Evolutionary conservation across 116 monocot species (phyloP).

Genomic region (Cymodocea nodosa): DNA sequence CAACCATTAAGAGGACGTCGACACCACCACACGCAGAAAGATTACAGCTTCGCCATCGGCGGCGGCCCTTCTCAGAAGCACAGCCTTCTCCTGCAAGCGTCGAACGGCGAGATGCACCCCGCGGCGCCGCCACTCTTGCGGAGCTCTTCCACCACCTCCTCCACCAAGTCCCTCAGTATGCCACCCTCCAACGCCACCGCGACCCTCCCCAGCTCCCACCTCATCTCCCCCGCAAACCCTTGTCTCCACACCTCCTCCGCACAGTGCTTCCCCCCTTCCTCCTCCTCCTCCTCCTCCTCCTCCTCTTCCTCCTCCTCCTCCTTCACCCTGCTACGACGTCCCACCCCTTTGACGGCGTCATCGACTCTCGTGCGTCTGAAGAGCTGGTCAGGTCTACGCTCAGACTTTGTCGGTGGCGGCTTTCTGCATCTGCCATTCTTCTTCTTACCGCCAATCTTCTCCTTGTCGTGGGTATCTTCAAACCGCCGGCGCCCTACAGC

Average conservation of each 20-base stretch:
- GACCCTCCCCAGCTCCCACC: constrained; percentile 36
- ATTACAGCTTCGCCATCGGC: no score
- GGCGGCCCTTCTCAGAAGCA: constrained; percentile 16
- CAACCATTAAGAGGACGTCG: no score
- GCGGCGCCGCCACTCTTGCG: neutral
- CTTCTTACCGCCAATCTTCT: no score
- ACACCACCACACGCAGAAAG: no score
- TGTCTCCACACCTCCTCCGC: constrained; percentile 48
- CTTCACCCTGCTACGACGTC: constrained; percentile 37
- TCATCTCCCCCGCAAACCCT: constrained; percentile 25
- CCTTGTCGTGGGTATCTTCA: no score
- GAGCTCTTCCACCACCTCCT: constrained; percentile 47
- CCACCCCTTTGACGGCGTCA: neutral
- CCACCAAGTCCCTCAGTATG: constrained; percentile 44
- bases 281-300: constrained; percentile 36
- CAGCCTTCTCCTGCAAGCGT: constrained; percentile 35
- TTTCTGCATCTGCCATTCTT: no score
- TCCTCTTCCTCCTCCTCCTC: constrained; percentile 39
- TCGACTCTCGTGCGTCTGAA: no score
- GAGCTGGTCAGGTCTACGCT: no score
- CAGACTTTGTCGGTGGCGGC: no score
- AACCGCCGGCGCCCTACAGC: no score
- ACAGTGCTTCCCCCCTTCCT: constrained; percentile 33
- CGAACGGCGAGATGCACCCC: constrained; percentile 2
- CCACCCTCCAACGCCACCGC: constrained; percentile 32